Evolutionary conservation across 176 grass and related monocot species (phyloP).

Genomic region (Oryza officinalis): DNA sequence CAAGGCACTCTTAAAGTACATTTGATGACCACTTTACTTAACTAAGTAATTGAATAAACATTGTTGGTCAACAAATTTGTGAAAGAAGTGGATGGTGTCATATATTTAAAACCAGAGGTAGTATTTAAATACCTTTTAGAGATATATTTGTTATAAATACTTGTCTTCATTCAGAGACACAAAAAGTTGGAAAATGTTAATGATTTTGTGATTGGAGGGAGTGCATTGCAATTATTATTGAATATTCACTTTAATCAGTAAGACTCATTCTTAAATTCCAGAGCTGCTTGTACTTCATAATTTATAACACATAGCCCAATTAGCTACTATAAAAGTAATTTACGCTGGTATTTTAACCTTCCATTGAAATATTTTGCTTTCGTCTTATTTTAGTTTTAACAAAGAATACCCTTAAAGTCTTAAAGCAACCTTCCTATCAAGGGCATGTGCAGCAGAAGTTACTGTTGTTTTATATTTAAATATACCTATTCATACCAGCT

Average conservation of each 20-base stretch:
- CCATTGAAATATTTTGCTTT: not conserved
- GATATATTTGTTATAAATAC: not conserved
- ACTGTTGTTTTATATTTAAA: conserved; percentile 1
- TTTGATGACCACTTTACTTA: no score
- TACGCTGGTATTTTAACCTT: not conserved
- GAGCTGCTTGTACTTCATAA: not conserved
- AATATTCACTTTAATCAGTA: not conserved
- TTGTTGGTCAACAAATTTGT: no score
- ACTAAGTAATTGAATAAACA: no score
- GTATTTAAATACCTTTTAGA: not conserved
- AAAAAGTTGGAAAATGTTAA: not conserved
- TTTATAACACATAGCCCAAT: not conserved
- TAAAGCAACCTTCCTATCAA: conserved; percentile 15
- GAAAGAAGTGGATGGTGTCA: no score
- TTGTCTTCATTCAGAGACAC: not conserved
- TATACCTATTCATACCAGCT: conserved; percentile 38
- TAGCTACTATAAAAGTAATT: not conserved
- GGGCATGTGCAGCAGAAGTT: not conserved
- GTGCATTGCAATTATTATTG: not conserved
- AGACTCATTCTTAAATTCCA: not conserved
- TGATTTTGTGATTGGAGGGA: not conserved
- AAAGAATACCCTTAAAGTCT: not conserved
- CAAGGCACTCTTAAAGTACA: no score
- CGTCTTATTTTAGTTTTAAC: not conserved
- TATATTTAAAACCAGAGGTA: no score